Base-by-base conservation (phyloP, 2,329 filamentous ascomycete genomes). In the Ilyonectria destructans region DNA sequence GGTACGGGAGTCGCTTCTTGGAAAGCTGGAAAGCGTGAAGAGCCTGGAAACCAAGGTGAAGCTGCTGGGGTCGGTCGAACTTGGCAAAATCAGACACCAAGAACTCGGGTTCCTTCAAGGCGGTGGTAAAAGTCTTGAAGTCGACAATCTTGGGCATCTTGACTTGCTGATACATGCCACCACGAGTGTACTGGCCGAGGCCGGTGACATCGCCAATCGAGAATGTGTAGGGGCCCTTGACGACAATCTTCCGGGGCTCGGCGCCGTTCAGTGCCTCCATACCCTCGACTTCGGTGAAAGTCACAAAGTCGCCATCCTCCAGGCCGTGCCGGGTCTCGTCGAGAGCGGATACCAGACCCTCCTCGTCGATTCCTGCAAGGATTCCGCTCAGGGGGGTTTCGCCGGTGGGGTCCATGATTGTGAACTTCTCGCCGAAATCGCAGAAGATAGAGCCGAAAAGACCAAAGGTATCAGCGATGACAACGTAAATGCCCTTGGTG, bases 201-300 rank as follows among this genome's bases (percentile, higher is more conserved):
- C 90, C 92, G 26, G 93, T 94, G 10, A 98, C 94, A 80, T 98
- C 94, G 48, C 96, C 96, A 74, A 99, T 98, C 15, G 94, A 96
- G 83, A 99, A 99, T 9, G 95, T 97, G 81, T 98, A 99, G 4
- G 96, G 96, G 1, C 93, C 96, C 84, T 97, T 98, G 57, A 98
- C 95, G 4, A 92, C 94, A 69, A 99, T 90, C 85, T 98, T 97
- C 74, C 93, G 91, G 57, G 96, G 96, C 70, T 94, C 93, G 51
- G 90, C 88, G 75, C 89, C 89, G 80, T 99, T 99, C 70, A 99
- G 82, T 6, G 83, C 90, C 69, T 97, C 95, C 93, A 99, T 94
- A 23, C 96, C 96, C 84, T 96, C 91, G 23, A 99, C 81, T 80
- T 99, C 96, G 2, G 93, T 92, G 81, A 99, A 99, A 9, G 94